phyloP scores from a whole-genome alignment of 192 early-diverging fungal genomes.

The Backusella sp. region DNA sequence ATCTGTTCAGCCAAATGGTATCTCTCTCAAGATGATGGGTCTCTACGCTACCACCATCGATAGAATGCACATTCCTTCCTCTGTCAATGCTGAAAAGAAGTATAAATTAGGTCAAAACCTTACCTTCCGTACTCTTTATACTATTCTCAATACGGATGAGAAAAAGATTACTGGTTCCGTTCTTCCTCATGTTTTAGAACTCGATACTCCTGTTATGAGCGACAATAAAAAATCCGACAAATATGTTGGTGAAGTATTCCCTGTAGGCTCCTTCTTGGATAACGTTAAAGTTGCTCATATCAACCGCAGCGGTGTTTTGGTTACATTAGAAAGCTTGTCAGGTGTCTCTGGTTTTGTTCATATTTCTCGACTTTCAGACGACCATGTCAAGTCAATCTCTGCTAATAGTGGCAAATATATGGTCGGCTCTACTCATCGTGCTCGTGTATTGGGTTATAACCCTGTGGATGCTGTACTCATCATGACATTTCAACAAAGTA shows the following conservation, averaged over 20 bases:
- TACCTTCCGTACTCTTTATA: constrained; percentile 71
- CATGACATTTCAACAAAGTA: constrained; percentile 66
- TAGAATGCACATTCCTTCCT: constrained; percentile 51
- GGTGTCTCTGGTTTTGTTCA: constrained; percentile 59
- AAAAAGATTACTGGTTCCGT: constrained; percentile 61
- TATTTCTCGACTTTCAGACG: constrained; percentile 72
- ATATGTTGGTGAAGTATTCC: constrained; percentile 44
- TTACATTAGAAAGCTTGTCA: constrained; percentile 49
- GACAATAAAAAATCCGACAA: constrained; percentile 23
- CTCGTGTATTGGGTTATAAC: constrained; percentile 78
- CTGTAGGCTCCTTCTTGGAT: constrained; percentile 73
- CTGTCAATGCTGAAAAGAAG: constrained; percentile 47
- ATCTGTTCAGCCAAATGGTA: constrained; percentile 59
- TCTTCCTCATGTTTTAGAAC: constrained; percentile 53
- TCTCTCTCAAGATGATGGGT: constrained; percentile 77
- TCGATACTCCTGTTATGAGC: constrained; percentile 25
- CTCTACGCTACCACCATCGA: constrained; percentile 77
- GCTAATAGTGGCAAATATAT: constrained; percentile 54
- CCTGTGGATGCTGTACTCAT: constrained; percentile 72
- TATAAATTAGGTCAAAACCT: constrained; percentile 65
- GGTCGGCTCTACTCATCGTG: constrained; percentile 72
- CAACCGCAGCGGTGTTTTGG: constrained; percentile 58
- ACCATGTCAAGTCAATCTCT: constrained; percentile 49
- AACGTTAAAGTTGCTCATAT: constrained; percentile 60
- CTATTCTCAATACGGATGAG: constrained; percentile 61